Conservation (phyloP, 306 rosid genomes). For the Glycyrrhiza uralensis region DNA sequence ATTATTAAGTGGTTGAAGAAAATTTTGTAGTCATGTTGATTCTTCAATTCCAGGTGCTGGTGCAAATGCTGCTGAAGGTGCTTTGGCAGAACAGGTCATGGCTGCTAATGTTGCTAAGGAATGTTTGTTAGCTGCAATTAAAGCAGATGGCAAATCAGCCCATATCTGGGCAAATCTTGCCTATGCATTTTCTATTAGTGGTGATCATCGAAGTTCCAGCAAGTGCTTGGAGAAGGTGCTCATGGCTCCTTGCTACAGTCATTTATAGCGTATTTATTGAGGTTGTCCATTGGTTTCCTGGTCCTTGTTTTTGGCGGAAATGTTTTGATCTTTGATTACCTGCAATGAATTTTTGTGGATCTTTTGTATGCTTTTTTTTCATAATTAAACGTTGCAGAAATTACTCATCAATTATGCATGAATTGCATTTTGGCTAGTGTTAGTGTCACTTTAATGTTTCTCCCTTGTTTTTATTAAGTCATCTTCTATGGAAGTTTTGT, state of each 20-base stretch:
- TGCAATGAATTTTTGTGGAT: neutral
- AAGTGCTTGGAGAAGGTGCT: slow-evolving; percentile 98
- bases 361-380: neutral
- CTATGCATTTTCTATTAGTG: slow-evolving; percentile 62
- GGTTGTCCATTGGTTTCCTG: slow-evolving; percentile 50
- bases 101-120: slow-evolving; percentile 83
- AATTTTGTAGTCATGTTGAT: slow-evolving; percentile 2
- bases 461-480: neutral
- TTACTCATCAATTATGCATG: neutral
- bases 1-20: slow-evolving; percentile 16
- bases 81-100: slow-evolving; percentile 49
- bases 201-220: slow-evolving; percentile 89
- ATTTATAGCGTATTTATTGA: slow-evolving; percentile 47
- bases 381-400: neutral
- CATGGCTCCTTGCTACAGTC: slow-evolving; percentile 50
- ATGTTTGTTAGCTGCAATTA: slow-evolving; percentile 80
- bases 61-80: slow-evolving; percentile 69
- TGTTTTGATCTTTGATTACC: slow-evolving; percentile 15
- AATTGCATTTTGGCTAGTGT: slow-evolving; percentile 4
- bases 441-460: neutral
- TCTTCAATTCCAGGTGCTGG: slow-evolving; percentile 71
- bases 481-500: slow-evolving; percentile 9
- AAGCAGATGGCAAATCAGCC: slow-evolving; percentile 81
- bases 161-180: slow-evolving; percentile 95
- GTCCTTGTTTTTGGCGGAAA: slow-evolving; percentile 34